A percentile compares a stretch with the other conserved stretches of the same genome.
phyloP scores from a whole-genome alignment of 2,329 filamentous ascomycete genomes.

The Amesomyces nigricolor region DNA sequence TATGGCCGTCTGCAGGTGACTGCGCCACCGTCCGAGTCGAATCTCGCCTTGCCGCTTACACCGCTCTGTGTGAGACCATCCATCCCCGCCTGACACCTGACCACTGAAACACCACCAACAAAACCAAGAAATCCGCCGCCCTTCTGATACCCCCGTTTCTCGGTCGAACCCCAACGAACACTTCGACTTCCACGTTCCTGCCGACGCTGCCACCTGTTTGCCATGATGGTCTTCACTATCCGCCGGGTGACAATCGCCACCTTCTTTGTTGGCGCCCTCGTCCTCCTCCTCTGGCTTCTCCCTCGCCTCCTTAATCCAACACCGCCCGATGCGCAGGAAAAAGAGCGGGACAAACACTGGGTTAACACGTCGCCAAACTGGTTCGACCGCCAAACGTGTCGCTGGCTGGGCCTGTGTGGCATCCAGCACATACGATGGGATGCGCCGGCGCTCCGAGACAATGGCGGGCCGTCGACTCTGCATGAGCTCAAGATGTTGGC shows the following conservation, averaged over 20 bases:
- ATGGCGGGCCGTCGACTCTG: slow-evolving; percentile 29
- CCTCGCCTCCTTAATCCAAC: slow-evolving; percentile 56
- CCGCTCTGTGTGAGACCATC: not conserved
- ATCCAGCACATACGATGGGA: slow-evolving; percentile 64
- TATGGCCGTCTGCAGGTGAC: not conserved
- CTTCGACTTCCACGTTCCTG: not conserved
- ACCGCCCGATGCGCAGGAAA: slow-evolving; percentile 56
- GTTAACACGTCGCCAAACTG: slow-evolving; percentile 66
- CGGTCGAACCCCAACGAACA: not conserved
- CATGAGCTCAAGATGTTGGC: slow-evolving; percentile 34
- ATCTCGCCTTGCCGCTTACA: not conserved
- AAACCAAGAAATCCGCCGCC: not conserved
- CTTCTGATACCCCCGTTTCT: not conserved
- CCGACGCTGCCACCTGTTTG: not conserved
- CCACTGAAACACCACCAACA: not conserved
- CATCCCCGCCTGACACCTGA: not conserved
- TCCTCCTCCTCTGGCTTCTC: slow-evolving; percentile 46
- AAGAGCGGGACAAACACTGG: slow-evolving; percentile 60
- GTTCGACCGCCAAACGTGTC: slow-evolving; percentile 69
- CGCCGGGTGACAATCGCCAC: slow-evolving; percentile 39
- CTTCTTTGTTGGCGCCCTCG: slow-evolving; percentile 32
- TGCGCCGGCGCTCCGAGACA: slow-evolving; percentile 39
- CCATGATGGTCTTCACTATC: slow-evolving; percentile 31
- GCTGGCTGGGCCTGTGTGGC: slow-evolving; percentile 75
- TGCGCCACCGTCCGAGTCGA: not conserved